Evolutionary conservation across 2,329 filamentous ascomycete species (phyloP), one percentile per base, ranked within the genome.

Genomic region (Helotiales sp.): DNA sequence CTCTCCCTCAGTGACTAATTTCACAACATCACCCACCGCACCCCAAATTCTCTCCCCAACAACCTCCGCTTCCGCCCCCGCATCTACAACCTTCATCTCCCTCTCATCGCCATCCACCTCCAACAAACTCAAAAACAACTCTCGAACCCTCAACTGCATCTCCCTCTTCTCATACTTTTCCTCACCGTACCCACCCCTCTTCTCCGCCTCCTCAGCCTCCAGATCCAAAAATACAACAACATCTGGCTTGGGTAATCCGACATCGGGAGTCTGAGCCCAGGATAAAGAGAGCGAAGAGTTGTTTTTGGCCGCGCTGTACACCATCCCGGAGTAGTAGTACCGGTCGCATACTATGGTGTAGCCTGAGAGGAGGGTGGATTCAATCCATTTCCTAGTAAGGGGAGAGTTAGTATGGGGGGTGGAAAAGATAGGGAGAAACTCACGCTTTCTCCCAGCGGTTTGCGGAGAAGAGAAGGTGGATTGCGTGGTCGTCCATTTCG

Each of bases 301-400:
- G 52, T 87, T 84, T 77, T 98, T 98, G 3, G 96, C 95, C 0
- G 93, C 93, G 26, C 90, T 93, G 82, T 98, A 99, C 59, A 97
- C 93, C 65, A 94, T 92, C 63, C 96, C 96, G 22, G 92, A 96
- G 82, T 97, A 95, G 78, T 96, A 97, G 82, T 98, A 99, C 57
- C 96, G 89, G 79, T 99, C 96, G 72, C 95, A 89, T 45, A 99
- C 83, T 34, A 99, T 85, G 0, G 88, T 96, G 22, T 85, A 89
- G 8, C 95, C 94, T 1, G 82, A 78, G 0, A 82, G 80, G 6
- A 97, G 79, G 6, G 86, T 81, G 0, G 79, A 65, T 20, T 82
- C 76, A 54, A 90, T 89, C 59, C 80, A 80, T 71, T 83, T 81
- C 1, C 85, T 87, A n/a, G n/a, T n/a, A n/a, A n/a, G n/a, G 26